Base-by-base conservation (phyloP, 768 basidiomycete species). In the Filobasidium wieringae region DNA sequence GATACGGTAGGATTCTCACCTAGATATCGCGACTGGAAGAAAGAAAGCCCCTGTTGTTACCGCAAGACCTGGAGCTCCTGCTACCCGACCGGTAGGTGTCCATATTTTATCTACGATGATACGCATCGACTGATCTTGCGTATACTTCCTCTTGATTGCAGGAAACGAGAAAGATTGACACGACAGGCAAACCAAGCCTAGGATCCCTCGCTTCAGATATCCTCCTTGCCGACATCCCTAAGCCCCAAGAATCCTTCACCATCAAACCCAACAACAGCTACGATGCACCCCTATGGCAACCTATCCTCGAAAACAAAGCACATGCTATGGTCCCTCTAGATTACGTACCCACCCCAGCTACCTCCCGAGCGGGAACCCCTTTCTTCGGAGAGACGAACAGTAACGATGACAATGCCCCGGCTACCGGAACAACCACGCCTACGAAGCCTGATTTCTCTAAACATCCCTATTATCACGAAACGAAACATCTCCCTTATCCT, bases 381-480 rank as follows among this genome's bases (percentile, higher is more conserved):
- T 47, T 55, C 7, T 26, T 54, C 26, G 56, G 49, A 17, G 31
- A 53, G 7, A 33, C 53, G 4, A 32, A 31, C 7, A 43, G 53
- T 33, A 37, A 41, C 39, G 32, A 43, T 24, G 37, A 27, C 19
- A 24, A 15, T 17, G 36, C 45, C 1, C 17, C 47, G n/a, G 4
- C 19, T 22, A 27, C 37, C 1, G 55, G 55, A 9, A 50, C 50
- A 22, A 57, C 56, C 34, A 19, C 43, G 14, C 8, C 26, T 37
- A 19, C 22, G 22, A 41, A 22, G 26, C 36, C 26, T 58, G 32
- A 47, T 47, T 47, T 47, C 43, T 59, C 61, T 14, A 53, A 59
- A 30, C 69, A 93, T 73, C 90, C 90, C 0, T 97, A 97, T 72
- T 82, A 79, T 53, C 84, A 87, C 66, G 92, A 93, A 72, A 86